A percentile compares a stretch with the other conserved stretches of the same genome.
These are phyloP conservation scores for Vigna mungo DNA, from an alignment of 306 rosid genomes.

Conservation along the genomic window DNA sequence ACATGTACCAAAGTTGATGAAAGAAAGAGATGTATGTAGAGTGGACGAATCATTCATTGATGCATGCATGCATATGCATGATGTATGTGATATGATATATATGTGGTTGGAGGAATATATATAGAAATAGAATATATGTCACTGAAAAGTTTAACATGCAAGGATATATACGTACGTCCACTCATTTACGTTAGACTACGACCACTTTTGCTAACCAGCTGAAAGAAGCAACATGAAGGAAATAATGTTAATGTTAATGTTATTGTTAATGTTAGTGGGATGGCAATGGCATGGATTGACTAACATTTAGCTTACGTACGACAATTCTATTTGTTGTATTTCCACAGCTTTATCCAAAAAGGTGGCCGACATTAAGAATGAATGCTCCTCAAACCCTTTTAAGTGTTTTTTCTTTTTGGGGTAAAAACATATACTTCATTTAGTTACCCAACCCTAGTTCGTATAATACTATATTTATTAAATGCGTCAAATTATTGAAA, in stretches of 20 bases:
- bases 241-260: not conserved
- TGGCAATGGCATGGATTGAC: not conserved
- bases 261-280: not conserved
- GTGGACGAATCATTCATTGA: no score
- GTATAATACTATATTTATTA: not conserved
- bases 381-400: slow-evolving; percentile 40
- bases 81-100: no score
- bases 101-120: slow-evolving; percentile 30
- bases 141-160: slow-evolving; percentile 46
- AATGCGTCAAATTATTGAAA: not conserved
- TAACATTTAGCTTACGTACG: slow-evolving; percentile 47
- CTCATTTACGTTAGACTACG: slow-evolving; percentile 39
- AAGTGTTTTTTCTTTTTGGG: slow-evolving; percentile 28
- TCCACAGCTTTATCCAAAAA: slow-evolving; percentile 42
- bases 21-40: not conserved
- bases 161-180: slow-evolving; percentile 36
- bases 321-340: slow-evolving; percentile 32
- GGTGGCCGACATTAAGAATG: slow-evolving; percentile 70
- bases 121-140: slow-evolving; percentile 50
- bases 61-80: not conserved
- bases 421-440: slow-evolving; percentile 37
- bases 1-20: not conserved
- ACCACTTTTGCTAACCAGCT: slow-evolving; percentile 33
- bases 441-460: slow-evolving; percentile 3
- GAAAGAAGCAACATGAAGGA: slow-evolving; percentile 22